Evolutionary conservation across 805 yeast species (phyloP), one percentile per base, ranked within the genome.

Genomic region (Candida succiphila): DNA sequence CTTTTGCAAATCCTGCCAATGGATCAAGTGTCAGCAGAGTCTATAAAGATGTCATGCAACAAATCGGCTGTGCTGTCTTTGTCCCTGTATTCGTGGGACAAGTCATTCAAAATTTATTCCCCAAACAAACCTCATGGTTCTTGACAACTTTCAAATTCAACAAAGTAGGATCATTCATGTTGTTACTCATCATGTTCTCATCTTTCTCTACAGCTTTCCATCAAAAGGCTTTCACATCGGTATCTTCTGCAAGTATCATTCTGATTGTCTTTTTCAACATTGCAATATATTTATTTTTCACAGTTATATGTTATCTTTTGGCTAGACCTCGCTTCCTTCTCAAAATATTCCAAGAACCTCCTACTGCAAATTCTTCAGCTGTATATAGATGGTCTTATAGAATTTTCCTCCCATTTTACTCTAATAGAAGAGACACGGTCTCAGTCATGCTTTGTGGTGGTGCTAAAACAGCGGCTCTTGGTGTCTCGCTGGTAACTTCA

Each of bases 401-500:
- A 29, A 21, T 65, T 2, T 55, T 75, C 37, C 53, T 65, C 35
- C 89, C 89, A 2, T 84, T 82, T 46, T 81, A 79, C 54, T 81
- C 81, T 54, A 65, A 67, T 45, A 71, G 78, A 43, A 54, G 62
- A 33, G 95, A 87, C 48, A 73, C 95, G 0, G 83, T 84, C 24
- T 67, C 88, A 10, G 69, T 87, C 32, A 70, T 86, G 80, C 67
- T 85, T 38, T 84, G 95, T 56, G 95, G 94, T 9, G 89, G 94
- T 5, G 95, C 96, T 2, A 87, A 86, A 54, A 86, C 95, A 1
- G 95, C 94, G 0, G 95, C 95, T 0, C 62, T 86, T 33, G 96
- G 95, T 25, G 94, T 86, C 4, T 81, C 94, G 1, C 62, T 86
- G 32, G 66, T 81, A n/a, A 66, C 87, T 2, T 42, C 61, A 0